These are phyloP conservation scores for Hymenoscyphus salicellus DNA, from an alignment of 2,329 filamentous ascomycete species.

Conservation along the genomic window DNA sequence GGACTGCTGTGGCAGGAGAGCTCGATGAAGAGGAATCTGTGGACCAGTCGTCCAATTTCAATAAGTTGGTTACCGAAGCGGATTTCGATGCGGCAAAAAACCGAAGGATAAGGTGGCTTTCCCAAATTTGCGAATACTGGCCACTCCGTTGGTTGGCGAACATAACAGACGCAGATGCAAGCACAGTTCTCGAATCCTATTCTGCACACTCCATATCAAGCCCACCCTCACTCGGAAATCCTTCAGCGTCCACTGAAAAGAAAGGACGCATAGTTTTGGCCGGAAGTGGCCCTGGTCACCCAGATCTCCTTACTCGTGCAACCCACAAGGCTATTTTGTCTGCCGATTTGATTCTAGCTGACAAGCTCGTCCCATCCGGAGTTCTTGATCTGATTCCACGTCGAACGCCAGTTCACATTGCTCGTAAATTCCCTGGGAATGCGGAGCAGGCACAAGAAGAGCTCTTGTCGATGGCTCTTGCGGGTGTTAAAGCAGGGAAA, in stretches of 20 bases:
- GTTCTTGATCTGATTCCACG: slow-evolving; percentile 89
- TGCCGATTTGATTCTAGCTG: slow-evolving; percentile 77
- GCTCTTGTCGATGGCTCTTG: slow-evolving; percentile 73
- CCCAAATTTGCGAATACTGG: slow-evolving; percentile 99
- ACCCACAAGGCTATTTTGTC: slow-evolving; percentile 72
- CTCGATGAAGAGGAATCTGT: slow-evolving; percentile 54
- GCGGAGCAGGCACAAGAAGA: slow-evolving; percentile 92
- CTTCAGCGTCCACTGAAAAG: slow-evolving; percentile 24
- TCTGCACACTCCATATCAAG: slow-evolving; percentile 36
- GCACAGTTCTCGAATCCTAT: slow-evolving; percentile 73
- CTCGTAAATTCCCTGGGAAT: slow-evolving; percentile 96
- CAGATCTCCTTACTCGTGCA: slow-evolving; percentile 81
- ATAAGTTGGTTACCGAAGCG: slow-evolving; percentile 72
- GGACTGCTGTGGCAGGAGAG: slow-evolving; percentile 33
- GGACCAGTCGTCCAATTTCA: slow-evolving; percentile 80
- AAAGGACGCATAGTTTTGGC: slow-evolving; percentile 79
- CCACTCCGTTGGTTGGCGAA: slow-evolving; percentile 76
- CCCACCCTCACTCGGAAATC: slow-evolving; percentile 27
- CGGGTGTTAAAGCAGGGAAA: slow-evolving; percentile 65
- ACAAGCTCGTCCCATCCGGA: slow-evolving; percentile 80
- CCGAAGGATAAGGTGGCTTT: slow-evolving; percentile 85
- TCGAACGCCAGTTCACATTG: slow-evolving; percentile 83
- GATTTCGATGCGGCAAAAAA: slow-evolving; percentile 73
- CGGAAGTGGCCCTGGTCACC: slow-evolving; percentile 88
- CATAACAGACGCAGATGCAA: slow-evolving; percentile 77